Evolutionary conservation across 2,329 filamentous ascomycete genomes (phyloP).

Genomic region (Colletotrichum camelliae): DNA sequence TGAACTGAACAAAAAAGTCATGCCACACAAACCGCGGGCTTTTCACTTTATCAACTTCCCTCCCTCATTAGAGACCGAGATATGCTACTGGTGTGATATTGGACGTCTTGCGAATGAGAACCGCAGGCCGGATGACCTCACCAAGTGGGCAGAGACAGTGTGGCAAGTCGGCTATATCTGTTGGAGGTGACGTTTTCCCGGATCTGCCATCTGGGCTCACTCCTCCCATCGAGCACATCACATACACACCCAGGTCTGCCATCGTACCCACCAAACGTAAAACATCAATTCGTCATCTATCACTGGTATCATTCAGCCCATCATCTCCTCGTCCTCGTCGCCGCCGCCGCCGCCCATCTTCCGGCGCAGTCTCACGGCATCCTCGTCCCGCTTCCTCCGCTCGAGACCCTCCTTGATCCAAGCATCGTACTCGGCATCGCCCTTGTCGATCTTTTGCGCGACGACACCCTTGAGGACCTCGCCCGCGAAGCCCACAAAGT

Average conservation of each 20-base stretch:
- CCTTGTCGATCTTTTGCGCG: constrained; percentile 71
- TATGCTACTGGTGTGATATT: too few relatives aligned
- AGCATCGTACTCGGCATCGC: constrained; percentile 67
- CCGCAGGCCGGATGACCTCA: too few relatives aligned
- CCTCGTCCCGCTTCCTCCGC: constrained; percentile 47
- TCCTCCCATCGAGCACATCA: background rate
- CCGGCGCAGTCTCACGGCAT: constrained; percentile 17
- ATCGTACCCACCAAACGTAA: background rate
- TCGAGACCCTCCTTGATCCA: constrained; percentile 76
- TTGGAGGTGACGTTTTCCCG: too few relatives aligned
- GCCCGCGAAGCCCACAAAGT: constrained; percentile 95
- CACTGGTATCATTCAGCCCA: constrained; percentile 17
- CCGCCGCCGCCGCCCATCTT: constrained; percentile 23
- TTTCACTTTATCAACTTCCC: background rate
- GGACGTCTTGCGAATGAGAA: too few relatives aligned
- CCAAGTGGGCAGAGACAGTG: too few relatives aligned
- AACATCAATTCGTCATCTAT: background rate
- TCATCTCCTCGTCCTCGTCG: constrained; percentile 21
- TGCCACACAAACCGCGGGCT: background rate
- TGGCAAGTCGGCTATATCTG: too few relatives aligned
- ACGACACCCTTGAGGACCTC: constrained; percentile 89
- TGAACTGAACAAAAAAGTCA: background rate
- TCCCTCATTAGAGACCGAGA: too few relatives aligned
- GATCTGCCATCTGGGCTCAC: background rate
- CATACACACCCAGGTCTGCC: background rate